Evolutionary conservation across 352 stramenopile genomes (phyloP), one percentile per base, ranked within the genome.

Genomic region (Pythium insidiosum): DNA sequence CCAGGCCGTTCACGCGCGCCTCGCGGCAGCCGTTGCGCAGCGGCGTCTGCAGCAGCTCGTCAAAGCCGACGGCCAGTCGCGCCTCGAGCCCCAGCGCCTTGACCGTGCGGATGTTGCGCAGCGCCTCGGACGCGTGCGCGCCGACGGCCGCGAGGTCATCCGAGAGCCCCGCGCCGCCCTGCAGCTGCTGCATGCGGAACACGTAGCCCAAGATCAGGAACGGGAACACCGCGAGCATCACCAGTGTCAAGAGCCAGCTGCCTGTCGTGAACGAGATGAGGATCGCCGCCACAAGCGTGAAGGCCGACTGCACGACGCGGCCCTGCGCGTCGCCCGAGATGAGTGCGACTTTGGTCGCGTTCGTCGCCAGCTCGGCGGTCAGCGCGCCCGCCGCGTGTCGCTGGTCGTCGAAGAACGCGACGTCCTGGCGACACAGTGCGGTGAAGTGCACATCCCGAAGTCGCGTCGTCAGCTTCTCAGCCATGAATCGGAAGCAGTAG

Each of bases 141-240:
- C 64, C 64, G 4, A 47, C 41, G 6, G 59, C 47, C 2, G 51
- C 38, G 25, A 69, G 43, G 13, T 61, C 41, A 18, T 75, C 49
- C 0, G 46, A 54, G 4, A 56, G 26, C 21, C 44, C 42, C 4
- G 23, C 15, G 1, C 38, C 47, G 9, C 58, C 56, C 12, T 47
- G 49, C 34, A 70, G 58, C 37, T 54, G 57, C 26, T 50, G 54
- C 12, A 53, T 38, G 12, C 57, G 65, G 16, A 64, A 37, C 2
- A 60, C 49, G 3, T 69, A 54, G 10, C 63, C 61, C 4, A 65
- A 4, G 13, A 85, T 53, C 12, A 91, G 18, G 11, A 87, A 30
- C 3, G 78, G 75, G 18, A 86, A 64, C 10, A 79, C 61, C 4
- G 59, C 64, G 7, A 83, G 37, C 56, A 85, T 76, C 19, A 86